Evolutionary conservation across 805 yeast species (phyloP).

Genomic region (Lipomyces yamanashiensis): DNA sequence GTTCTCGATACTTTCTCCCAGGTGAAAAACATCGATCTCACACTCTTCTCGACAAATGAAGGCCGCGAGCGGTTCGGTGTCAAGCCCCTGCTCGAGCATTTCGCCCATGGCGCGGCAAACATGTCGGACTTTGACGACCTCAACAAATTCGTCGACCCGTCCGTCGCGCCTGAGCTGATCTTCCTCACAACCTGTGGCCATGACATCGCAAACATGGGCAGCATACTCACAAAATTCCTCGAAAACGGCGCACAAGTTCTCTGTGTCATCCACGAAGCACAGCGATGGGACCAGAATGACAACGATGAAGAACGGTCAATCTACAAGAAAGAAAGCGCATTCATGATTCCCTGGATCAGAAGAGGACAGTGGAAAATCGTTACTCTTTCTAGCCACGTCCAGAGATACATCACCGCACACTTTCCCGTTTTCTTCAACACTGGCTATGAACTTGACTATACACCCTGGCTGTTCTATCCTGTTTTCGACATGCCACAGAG

Average conservation of each 20-base stretch:
- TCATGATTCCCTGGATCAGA: conserved; percentile 29
- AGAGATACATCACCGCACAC: conserved; percentile 16
- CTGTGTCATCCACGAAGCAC: conserved; percentile 29
- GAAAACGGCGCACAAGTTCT: conserved; percentile 25
- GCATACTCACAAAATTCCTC: conserved; percentile 1
- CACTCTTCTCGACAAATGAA: conserved; percentile 14
- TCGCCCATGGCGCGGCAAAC: conserved; percentile 6
- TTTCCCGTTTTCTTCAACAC: conserved; percentile 25
- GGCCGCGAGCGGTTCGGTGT: conserved; percentile 29
- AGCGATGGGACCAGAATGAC: conserved; percentile 23
- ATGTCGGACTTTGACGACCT: conserved; percentile 1
- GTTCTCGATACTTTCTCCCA: conserved; percentile 20
- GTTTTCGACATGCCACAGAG: conserved; percentile 13
- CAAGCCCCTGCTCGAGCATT: conserved; percentile 23
- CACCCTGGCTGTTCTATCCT: conserved; percentile 22
- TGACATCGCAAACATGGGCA: conserved; percentile 5
- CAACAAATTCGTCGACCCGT: not conserved
- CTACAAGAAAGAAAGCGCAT: conserved; percentile 15
- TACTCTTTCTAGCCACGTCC: conserved; percentile 26
- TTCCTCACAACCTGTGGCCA: conserved; percentile 22
- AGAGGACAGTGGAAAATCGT: conserved; percentile 27
- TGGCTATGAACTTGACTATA: conserved; percentile 6
- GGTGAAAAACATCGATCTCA: conserved; percentile 9
- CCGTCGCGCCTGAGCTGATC: conserved; percentile 19
- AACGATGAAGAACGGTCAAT: not conserved